Evolutionary conservation across 495 filamentous ascomycete genomes (phyloP).

Genomic region (Articulospora tetracladia): DNA sequence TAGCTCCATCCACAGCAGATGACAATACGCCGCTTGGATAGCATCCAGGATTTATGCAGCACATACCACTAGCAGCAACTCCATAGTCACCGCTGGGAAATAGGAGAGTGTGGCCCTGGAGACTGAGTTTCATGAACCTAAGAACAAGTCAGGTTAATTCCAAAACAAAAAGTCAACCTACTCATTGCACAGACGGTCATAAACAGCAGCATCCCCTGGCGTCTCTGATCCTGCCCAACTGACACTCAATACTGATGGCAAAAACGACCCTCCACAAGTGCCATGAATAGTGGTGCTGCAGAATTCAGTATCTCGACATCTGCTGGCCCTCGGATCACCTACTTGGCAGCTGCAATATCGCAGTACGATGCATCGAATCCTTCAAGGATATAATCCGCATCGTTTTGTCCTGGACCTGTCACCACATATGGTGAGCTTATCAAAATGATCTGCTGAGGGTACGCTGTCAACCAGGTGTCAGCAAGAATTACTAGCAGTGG

Average conservation of each 20-base stretch:
- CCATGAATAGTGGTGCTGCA: neutral
- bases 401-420: neutral
- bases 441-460: neutral
- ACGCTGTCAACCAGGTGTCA: neutral
- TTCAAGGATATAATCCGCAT: slow-evolving; percentile 41
- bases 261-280: neutral
- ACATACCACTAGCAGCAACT: slow-evolving; percentile 41
- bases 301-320: neutral
- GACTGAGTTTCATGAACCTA: slow-evolving; percentile 34
- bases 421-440: neutral
- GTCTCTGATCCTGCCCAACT: neutral
- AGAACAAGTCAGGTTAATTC: neutral
- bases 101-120: slow-evolving; percentile 34
- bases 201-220: slow-evolving; percentile 28
- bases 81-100: slow-evolving; percentile 36
- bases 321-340: neutral
- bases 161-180: neutral
- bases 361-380: slow-evolving; percentile 64
- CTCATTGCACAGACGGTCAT: slow-evolving; percentile 8
- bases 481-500: too few relatives aligned
- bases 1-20: slow-evolving; percentile 29
- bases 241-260: neutral
- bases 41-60: slow-evolving; percentile 60
- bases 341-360: slow-evolving; percentile 14
- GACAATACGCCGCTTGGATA: slow-evolving; percentile 26